phyloP scores from a whole-genome alignment of 2,329 filamentous ascomycete genomes.

The Colletotrichum chlorophyti region DNA sequence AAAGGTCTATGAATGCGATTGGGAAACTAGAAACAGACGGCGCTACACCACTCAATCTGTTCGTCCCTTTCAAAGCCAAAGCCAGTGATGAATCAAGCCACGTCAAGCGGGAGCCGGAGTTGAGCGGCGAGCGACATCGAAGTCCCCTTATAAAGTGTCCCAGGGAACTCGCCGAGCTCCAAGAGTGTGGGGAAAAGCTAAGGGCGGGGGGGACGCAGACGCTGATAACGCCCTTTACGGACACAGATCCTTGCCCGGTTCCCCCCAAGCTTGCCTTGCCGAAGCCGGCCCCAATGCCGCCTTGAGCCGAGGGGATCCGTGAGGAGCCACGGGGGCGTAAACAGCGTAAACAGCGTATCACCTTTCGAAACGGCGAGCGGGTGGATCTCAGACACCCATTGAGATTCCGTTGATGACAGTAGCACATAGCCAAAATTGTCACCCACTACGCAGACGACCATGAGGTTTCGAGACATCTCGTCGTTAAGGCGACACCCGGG shows the following conservation, averaged over 20 bases:
- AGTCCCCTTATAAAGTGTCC: conserved; percentile 28
- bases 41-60: conserved; percentile 5
- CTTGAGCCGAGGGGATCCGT: conserved; percentile 27
- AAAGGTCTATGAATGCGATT: conserved; percentile 7
- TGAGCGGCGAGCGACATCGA: conserved; percentile 26
- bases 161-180: conserved; percentile 21
- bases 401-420: too few relatives aligned
- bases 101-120: conserved; percentile 11
- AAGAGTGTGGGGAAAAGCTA: conserved; percentile 27
- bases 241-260: conserved; percentile 5
- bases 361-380: neutral
- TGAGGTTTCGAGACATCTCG: too few relatives aligned
- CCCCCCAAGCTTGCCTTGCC: conserved; percentile 17
- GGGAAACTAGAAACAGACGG: conserved; percentile 11
- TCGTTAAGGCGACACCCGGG: too few relatives aligned
- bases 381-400: conserved; percentile 1
- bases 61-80: conserved; percentile 7
- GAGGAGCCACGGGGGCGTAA: conserved; percentile 7
- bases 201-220: conserved; percentile 27
- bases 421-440: too few relatives aligned
- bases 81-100: conserved; percentile 28
- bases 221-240: conserved; percentile 4
- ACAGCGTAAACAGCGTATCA: conserved; percentile 25
- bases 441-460: too few relatives aligned
- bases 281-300: conserved; percentile 29